These are phyloP conservation scores for Penicillium odoratum DNA, from an alignment of 495 filamentous ascomycete genomes.

Conservation along the genomic window DNA sequence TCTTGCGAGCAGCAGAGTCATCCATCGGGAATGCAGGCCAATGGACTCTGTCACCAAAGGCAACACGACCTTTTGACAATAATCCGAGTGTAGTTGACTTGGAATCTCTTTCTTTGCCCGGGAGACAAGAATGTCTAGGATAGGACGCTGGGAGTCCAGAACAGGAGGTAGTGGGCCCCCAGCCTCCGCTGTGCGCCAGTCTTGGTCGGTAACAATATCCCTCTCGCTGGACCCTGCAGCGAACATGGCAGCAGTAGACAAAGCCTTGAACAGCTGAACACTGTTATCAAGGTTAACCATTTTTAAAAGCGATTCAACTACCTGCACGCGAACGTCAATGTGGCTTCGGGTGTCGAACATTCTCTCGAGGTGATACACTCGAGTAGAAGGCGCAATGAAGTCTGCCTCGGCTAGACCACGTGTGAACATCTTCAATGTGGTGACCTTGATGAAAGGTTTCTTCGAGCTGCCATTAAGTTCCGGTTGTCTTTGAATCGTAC, in stretches of 20 bases:
- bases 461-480: not conserved
- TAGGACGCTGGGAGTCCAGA: not conserved
- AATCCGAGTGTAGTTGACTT: not conserved
- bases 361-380: not conserved
- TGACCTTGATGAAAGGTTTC: not conserved
- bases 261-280: not conserved
- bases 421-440: not conserved
- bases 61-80: not conserved
- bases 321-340: not conserved
- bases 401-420: not conserved
- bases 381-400: not conserved
- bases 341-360: not conserved
- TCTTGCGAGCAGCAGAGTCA: not conserved
- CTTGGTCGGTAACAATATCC: not conserved
- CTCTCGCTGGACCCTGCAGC: not conserved
- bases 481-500: no score
- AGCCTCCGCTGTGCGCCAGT: not conserved
- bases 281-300: not conserved
- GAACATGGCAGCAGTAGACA: not conserved
- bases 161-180: not conserved
- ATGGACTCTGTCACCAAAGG: not conserved
- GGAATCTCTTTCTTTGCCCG: not conserved
- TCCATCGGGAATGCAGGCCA: conserved; percentile 1
- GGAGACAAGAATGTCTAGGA: not conserved
- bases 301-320: not conserved